Evolutionary conservation across 768 basidiomycete species (phyloP).

Genomic region (Fomitopsis serialis): DNA sequence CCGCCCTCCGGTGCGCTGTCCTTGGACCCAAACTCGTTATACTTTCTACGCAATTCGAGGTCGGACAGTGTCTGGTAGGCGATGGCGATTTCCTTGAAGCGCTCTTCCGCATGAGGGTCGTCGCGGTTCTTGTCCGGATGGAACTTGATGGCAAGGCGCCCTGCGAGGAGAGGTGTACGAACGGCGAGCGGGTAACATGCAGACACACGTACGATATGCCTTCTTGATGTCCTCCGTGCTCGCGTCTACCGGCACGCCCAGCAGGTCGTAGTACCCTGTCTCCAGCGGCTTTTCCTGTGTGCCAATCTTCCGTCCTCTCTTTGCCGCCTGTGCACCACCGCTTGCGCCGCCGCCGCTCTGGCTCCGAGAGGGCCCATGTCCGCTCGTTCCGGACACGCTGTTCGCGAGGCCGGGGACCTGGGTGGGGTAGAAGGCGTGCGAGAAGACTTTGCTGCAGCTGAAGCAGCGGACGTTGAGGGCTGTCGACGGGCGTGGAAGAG

Average conservation of each 20-base stretch:
- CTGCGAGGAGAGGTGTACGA: constrained; percentile 26
- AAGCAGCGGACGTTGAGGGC: constrained; percentile 68
- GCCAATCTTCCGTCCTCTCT: constrained; percentile 75
- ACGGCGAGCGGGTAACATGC: not conserved
- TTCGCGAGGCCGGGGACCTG: constrained; percentile 38
- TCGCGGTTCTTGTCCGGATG: constrained; percentile 92
- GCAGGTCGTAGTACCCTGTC: constrained; percentile 85
- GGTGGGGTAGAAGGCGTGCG: constrained; percentile 62
- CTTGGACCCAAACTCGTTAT: constrained; percentile 88
- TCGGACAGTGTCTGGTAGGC: constrained; percentile 87
- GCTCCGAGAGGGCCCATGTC: constrained; percentile 10
- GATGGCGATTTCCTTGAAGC: constrained; percentile 88
- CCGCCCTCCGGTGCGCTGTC: constrained; percentile 81
- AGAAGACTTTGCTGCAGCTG: constrained; percentile 52
- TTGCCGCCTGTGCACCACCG: constrained; percentile 18
- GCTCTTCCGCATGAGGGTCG: constrained; percentile 79
- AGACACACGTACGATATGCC: constrained; percentile 63
- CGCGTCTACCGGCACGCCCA: constrained; percentile 71
- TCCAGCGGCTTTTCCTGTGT: constrained; percentile 86
- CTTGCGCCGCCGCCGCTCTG: constrained; percentile 1
- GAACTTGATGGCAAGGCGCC: constrained; percentile 82
- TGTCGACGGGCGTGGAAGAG: constrained; percentile 49
- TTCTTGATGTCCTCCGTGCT: constrained; percentile 86
- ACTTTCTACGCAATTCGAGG: constrained; percentile 67
- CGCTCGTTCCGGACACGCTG: constrained; percentile 2